A percentile compares a stretch with the other conserved stretches of the same genome.
Evolutionary conservation across 257 asterid species (phyloP).

Genomic region (Paraleonurus japonicus): DNA sequence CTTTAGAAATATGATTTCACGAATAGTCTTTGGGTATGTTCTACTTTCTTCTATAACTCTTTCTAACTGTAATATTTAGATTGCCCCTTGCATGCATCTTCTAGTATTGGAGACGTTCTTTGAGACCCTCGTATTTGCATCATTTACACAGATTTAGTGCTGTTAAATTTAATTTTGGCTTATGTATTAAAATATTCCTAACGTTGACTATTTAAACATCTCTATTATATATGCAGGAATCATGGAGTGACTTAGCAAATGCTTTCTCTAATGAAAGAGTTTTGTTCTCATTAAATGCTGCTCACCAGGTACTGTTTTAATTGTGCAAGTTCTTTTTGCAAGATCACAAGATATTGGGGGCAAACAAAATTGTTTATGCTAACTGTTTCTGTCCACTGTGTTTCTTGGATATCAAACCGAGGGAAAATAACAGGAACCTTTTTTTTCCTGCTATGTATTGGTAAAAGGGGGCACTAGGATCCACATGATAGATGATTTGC

Average conservation of each 20-base stretch:
- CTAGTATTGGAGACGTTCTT: not conserved
- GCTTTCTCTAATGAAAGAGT: constrained; percentile 75
- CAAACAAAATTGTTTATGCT: not conserved
- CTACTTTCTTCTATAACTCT: not conserved
- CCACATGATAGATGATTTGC: not conserved
- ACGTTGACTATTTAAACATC: constrained; percentile 14
- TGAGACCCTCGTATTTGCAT: not conserved
- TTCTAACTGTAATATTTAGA: not conserved
- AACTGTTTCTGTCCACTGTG: not conserved
- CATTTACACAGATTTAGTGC: not conserved
- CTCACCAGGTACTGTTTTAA: constrained; percentile 70
- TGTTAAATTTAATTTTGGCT: not conserved
- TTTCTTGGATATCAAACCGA: constrained; percentile 9
- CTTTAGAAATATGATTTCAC: not conserved
- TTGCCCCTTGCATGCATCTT: constrained; percentile 4
- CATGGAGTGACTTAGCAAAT: constrained; percentile 77
- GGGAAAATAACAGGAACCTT: not conserved
- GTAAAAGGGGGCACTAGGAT: not conserved
- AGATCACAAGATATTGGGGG: constrained; percentile 8
- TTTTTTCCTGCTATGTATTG: constrained; percentile 9
- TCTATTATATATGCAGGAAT: constrained; percentile 52
- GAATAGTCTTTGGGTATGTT: not conserved
- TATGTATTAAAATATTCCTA: not conserved
- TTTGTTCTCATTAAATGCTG: constrained; percentile 58
- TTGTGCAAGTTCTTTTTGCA: not conserved